phyloP scores from a whole-genome alignment of 495 filamentous ascomycete species.

The Neurospora hispaniola region DNA sequence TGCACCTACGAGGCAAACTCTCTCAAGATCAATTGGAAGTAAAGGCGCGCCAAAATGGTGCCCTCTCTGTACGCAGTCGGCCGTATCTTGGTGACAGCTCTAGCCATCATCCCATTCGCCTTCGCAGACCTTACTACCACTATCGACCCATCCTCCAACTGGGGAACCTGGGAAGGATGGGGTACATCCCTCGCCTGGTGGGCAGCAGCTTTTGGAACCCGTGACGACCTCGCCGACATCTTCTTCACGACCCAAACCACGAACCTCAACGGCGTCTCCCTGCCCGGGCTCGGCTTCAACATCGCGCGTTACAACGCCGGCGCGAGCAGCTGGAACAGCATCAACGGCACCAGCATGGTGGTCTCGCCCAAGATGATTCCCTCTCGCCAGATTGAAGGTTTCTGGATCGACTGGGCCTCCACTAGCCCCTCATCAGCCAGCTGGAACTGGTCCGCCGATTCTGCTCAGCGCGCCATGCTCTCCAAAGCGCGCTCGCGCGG shows the following conservation, averaged over 20 bases:
- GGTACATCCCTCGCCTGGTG: slow-evolving; percentile 32
- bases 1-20: background rate
- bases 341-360: slow-evolving; percentile 23
- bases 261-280: slow-evolving; percentile 11
- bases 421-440: slow-evolving; percentile 15
- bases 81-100: background rate
- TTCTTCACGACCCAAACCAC: slow-evolving; percentile 23
- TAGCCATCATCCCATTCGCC: background rate
- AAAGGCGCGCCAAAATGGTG: background rate
- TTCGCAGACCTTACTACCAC: slow-evolving; percentile 20
- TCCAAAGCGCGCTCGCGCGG: slow-evolving; percentile 22
- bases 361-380: slow-evolving; percentile 24
- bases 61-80: background rate
- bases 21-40: background rate
- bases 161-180: slow-evolving; percentile 32
- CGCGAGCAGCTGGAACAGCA: slow-evolving; percentile 22
- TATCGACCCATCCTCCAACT: slow-evolving; percentile 22
- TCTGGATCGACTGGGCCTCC: slow-evolving; percentile 26
- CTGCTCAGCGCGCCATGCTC: slow-evolving; percentile 24
- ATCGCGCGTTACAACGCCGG: slow-evolving; percentile 32
- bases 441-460: slow-evolving; percentile 26
- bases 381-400: slow-evolving; percentile 27
- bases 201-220: slow-evolving; percentile 24
- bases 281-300: slow-evolving; percentile 30
- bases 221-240: slow-evolving; percentile 25